Base-by-base conservation (phyloP, 2,329 filamentous ascomycete genomes). In the Fusarium sp. region DNA sequence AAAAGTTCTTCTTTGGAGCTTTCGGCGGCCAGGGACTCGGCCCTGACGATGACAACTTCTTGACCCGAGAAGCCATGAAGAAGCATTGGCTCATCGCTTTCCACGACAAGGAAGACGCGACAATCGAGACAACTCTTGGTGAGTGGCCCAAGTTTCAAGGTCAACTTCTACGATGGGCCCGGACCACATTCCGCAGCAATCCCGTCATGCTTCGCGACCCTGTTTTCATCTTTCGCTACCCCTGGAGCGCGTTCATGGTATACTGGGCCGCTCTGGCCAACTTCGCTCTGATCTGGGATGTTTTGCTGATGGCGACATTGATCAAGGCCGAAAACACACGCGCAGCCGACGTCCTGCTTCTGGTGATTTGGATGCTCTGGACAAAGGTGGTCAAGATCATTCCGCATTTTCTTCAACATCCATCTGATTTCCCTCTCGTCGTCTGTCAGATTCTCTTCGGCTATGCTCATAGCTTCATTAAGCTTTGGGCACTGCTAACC, bases 11-110 rank as follows among this genome's bases (percentile, higher is more conserved):
- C 58, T 82, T 84, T 24, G 78, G 79, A 0, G 45, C 74, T 0
- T 77, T 83, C 1, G 80, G 73, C 6, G 62, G 65, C 1, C 19
- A 77, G 1, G 81, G 81, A 1, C 84, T 84, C 21, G 80, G 81
- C 0, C 71, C 73, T 0, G 88, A 90, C 63, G 88, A 90, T 60
- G 88, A 91, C 78, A 90, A 90, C 74, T 90, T 84, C 69, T 78
- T 87, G 36, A 90, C 88, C 0, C 80, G 88, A 13, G 87, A 82
- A 63, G 80, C 84, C 7, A 82, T 87, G 42, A 78, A 78, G 11
- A 74, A 82, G 7, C 82, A 81, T n/a, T 88, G 83, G 81, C 78
- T 82, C 9, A 84, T 90, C 60, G 80, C 82, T 45, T 84, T 90
- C 51, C 88, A 91, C 72, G 83, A 84, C 59, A 80, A 81, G 6